Evolutionary conservation across 345 rosid species (phyloP).

Genomic region (Eucalyptus leucophloia): DNA sequence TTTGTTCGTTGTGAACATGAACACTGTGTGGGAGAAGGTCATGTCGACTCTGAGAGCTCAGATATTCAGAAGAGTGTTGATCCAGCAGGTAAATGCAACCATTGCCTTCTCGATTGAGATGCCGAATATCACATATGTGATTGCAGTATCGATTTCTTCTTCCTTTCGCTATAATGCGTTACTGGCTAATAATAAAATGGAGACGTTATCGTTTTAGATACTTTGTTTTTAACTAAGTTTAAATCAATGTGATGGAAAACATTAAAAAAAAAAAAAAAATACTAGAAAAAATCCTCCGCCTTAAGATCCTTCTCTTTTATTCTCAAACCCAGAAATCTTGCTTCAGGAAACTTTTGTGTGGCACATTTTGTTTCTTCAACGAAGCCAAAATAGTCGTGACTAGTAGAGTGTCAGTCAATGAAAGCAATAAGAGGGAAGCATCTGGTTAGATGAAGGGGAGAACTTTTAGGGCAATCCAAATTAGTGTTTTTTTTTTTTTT

Average conservation of each 20-base stretch:
- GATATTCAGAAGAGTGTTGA: conserved; percentile 62
- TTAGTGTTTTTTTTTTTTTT: not conserved
- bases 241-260: not conserved
- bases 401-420: not conserved
- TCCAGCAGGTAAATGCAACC: conserved; percentile 55
- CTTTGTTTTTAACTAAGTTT: not conserved
- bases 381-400: not conserved
- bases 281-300: not conserved
- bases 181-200: not conserved
- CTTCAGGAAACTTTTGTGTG: not conserved
- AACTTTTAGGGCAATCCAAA: not conserved
- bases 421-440: not conserved
- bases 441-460: not conserved
- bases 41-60: conserved; percentile 78
- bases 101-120: not conserved
- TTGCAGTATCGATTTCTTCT: not conserved
- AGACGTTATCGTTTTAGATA: not conserved
- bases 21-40: conserved; percentile 70
- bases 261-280: not conserved
- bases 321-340: not conserved
- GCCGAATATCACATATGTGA: not conserved
- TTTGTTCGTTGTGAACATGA: conserved; percentile 65
- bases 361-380: not conserved
- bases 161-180: not conserved
- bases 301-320: not conserved